Base-by-base conservation (phyloP, 2,329 filamentous ascomycete species). In the Colletotrichum coccodes region DNA sequence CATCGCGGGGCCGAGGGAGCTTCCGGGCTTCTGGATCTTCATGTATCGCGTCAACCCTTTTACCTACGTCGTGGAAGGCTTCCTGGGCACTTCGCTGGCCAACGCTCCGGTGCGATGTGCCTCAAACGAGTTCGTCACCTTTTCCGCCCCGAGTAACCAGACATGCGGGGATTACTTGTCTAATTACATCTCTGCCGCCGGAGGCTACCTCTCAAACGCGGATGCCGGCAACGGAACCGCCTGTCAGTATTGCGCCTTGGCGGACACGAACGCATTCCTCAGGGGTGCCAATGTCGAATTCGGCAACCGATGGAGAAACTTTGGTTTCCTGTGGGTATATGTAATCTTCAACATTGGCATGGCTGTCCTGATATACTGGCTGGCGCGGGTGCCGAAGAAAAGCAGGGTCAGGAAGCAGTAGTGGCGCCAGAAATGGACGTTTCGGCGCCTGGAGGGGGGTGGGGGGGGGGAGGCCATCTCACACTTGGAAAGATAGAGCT, bases 281-380 rank as follows among this genome's bases (percentile, higher is more conserved):
- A 62, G 78, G 1, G 64, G 30, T 0, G 81, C 83, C 44, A 78
- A 81, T 32, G 83, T 86, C 52, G 78, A 79, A 38, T 89, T 86
- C 60, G 75, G 73, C 40, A 73, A 87, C 47, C 75, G 85, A 14
- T 89, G 87, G 86, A 81, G 87, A 60, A 85, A 89, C 64, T 87
- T 84, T 62, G 87, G 87, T 0, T 76, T 90, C 14, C 75, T 87
- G 49, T 88, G 85, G 79, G 82, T 80, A 0, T 89, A 87, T 63
- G 79, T 86, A 38, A 74, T 79, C 4, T 85, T 86, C 71, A 88
- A 88, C 57, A 72, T 85, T 16, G 75, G 76, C 11, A 83, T 79
- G 1, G 84, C 85, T 0, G 73, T 87, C 18, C 75, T 79, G 1
- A 73, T 87, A 30, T 88, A 88, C 72, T 87, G 82, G 81, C 54